Evolutionary conservation across 371 early-diverging fungal species (phyloP), one percentile per base, ranked within the genome.

Genomic region (Apophysomyces variabilis): DNA sequence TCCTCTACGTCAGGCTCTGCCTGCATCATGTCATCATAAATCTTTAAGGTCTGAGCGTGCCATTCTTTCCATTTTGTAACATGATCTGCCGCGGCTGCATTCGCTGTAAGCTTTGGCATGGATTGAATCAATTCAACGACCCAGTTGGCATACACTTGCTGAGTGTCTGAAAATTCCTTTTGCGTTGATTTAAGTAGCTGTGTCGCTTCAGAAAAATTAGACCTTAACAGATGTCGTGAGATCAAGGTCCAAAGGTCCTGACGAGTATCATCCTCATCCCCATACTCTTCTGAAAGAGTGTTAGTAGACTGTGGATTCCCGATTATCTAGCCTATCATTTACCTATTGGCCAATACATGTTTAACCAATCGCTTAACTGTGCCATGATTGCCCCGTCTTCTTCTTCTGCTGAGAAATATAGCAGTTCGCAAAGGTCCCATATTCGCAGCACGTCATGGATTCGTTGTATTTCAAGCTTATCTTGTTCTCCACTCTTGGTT

Each of bases 341-440:
- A 66, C 67, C 45, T 36, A 61, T 14, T 37, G 67, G 67, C 67
- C 63, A 62, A 41, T 57, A 16, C n/a, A 58, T 44, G 37, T 59
- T 67, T 16, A 67, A 38, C 67, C 67, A 67, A 47, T 62, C 63
- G 38, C 57, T 44, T 62, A 67, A 21, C 12, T 58, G 59, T 1
- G 37, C 7, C 21, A 66, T 46, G 5, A 57, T 26, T 13, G 57
- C 45, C 2, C 46, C 38, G 16, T 36, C 59, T 8, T 61, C 59
- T 8, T 61, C 35, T 38, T 43, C 38, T 39, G 32, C 63, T 7
- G 67, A 62, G 35, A 67, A 67, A 44, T 61, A 57, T 12, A 67
- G 37, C 4, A 56, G n/a, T 26, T 67, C 67, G 14, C 63, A 58
- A 1, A 67, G 61, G 21, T 58, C 45, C 58, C 46, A 62, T 59